These are phyloP conservation scores for Geranium incanum DNA, from an alignment of 441 rosid species.

Conservation along the genomic window DNA sequence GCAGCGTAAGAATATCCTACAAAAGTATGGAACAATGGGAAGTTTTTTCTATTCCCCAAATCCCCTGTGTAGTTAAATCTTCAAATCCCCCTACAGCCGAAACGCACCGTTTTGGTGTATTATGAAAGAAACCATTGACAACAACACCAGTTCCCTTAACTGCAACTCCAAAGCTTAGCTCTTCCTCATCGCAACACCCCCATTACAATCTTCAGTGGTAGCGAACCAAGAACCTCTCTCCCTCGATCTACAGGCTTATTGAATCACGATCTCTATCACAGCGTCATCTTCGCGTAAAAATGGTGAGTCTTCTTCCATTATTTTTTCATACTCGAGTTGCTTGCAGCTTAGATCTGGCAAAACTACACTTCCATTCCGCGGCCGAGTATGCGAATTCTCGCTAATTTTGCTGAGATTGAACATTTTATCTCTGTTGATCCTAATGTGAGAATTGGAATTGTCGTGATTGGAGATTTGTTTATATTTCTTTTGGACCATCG, in stretches of 20 bases:
- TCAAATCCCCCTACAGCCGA: background rate
- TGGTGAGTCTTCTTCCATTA: slow-evolving; percentile 40
- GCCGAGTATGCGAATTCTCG: background rate
- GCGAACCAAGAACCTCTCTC: background rate
- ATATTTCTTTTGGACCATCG: background rate
- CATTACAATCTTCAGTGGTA: no score
- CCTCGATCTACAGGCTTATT: slow-evolving; percentile 23
- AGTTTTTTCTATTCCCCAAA: no score
- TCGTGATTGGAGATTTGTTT: background rate
- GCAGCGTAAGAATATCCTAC: no score
- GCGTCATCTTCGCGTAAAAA: slow-evolving; percentile 18
- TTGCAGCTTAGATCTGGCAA: slow-evolving; percentile 51
- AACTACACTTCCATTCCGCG: slow-evolving; percentile 25
- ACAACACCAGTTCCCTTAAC: background rate
- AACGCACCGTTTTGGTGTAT: background rate
- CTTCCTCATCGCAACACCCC: background rate
- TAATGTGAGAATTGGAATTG: slow-evolving; percentile 12
- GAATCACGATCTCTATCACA: slow-evolving; percentile 17
- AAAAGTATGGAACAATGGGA: no score
- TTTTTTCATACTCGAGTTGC: background rate
- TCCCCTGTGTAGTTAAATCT: background rate
- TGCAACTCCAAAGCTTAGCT: background rate
- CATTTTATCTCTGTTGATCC: slow-evolving; percentile 1
- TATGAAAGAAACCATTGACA: background rate
- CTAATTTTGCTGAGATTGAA: slow-evolving; percentile 9